Evolutionary conservation across 2,329 filamentous ascomycete species (phyloP).

Genomic region (Xylariaceae sp.): DNA sequence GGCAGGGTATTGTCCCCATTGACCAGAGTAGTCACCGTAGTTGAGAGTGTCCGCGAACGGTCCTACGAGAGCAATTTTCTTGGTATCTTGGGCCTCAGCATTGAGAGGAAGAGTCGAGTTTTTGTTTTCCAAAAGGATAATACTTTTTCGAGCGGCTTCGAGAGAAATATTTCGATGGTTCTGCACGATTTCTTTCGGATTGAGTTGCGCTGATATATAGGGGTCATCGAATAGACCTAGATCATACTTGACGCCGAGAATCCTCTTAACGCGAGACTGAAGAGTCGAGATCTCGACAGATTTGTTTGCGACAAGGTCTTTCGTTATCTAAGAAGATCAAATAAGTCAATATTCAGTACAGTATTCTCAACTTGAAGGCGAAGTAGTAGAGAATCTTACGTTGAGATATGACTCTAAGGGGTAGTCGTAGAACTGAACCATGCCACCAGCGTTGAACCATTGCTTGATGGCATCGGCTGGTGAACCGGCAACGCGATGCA

Average conservation of each 20-base stretch:
- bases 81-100: conserved; percentile 27
- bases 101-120: conserved; percentile 38
- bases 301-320: conserved; percentile 34
- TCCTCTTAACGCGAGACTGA: conserved; percentile 35
- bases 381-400: conserved; percentile 18
- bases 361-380: neutral
- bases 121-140: conserved; percentile 42
- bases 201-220: conserved; percentile 33
- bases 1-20: conserved; percentile 40
- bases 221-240: conserved; percentile 40
- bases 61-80: conserved; percentile 39
- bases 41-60: conserved; percentile 42
- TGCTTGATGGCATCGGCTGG: conserved; percentile 40
- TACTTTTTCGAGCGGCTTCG: conserved; percentile 42
- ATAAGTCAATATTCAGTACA: conserved; percentile 29
- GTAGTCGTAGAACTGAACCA: conserved; percentile 46
- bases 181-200: conserved; percentile 36
- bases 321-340: conserved; percentile 24
- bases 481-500: conserved; percentile 38
- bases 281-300: conserved; percentile 36
- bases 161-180: conserved; percentile 36
- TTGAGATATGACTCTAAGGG: conserved; percentile 38
- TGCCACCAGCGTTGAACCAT: conserved; percentile 44
- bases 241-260: conserved; percentile 43
- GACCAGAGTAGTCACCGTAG: conserved; percentile 44